Percentiles rank a stretch among this genome's conserved stretches.
phyloP scores from a whole-genome alignment of 2,329 filamentous ascomycete genomes.

The Cordyceps javanica region DNA sequence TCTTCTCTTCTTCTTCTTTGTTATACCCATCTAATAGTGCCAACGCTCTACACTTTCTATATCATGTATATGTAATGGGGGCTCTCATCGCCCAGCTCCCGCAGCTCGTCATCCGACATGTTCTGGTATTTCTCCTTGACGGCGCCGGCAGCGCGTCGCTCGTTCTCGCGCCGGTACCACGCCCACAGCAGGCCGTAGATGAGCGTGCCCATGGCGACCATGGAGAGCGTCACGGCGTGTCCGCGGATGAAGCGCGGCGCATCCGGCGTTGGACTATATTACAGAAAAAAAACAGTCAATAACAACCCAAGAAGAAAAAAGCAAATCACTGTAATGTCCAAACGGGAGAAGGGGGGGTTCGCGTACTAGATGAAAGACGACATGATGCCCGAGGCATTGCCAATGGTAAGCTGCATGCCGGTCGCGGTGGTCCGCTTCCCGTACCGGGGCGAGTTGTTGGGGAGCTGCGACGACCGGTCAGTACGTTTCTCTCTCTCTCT shows the following conservation, averaged over 20 bases:
- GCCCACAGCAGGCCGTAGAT: constrained; percentile 51
- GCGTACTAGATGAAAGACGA: constrained; percentile 57
- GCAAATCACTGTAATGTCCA: no score
- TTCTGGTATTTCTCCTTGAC: constrained; percentile 32
- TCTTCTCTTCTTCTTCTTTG: no score
- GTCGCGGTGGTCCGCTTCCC: constrained; percentile 69
- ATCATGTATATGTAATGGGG: constrained; percentile 40
- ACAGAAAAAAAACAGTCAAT: neutral
- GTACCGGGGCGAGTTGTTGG: constrained; percentile 66
- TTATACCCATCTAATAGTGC: neutral
- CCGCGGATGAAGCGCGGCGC: constrained; percentile 54
- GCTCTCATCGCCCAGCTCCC: constrained; percentile 47
- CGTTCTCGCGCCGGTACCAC: constrained; percentile 45
- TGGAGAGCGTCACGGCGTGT: constrained; percentile 53
- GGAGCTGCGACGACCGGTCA: no score
- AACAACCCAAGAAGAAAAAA: neutral
- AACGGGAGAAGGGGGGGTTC: no score
- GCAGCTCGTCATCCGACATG: constrained; percentile 41
- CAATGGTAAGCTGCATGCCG: constrained; percentile 63
- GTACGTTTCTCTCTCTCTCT: no score
- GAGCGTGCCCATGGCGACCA: constrained; percentile 48
- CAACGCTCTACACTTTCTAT: neutral
- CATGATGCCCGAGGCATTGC: constrained; percentile 68
- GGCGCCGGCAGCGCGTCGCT: constrained; percentile 32
- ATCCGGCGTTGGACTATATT: constrained; percentile 36